Conservation (phyloP, 768 basidiomycete genomes). For the Rhizopogon rudus region DNA sequence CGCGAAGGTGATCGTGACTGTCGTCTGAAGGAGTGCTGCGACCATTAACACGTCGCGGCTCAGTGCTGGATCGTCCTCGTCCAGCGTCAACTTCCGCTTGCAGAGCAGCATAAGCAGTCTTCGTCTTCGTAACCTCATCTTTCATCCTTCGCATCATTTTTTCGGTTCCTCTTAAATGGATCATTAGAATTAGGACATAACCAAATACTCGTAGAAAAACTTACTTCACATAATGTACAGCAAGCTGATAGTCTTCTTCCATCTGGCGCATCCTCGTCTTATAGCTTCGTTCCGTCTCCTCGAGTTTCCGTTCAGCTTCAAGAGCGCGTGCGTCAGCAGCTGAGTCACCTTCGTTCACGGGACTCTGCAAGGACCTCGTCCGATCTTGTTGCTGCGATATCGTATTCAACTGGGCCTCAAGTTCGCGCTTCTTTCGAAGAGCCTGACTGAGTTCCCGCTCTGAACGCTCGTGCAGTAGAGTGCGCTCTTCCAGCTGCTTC, state of each 20-base stretch:
- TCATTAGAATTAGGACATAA: conserved; percentile 10
- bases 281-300: conserved; percentile 74
- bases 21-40: conserved; percentile 81
- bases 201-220: conserved; percentile 24
- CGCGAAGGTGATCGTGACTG: conserved; percentile 53
- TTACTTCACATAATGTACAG: conserved; percentile 96
- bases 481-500: conserved; percentile 66
- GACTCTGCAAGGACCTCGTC: conserved; percentile 54
- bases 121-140: conserved; percentile 91
- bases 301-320: conserved; percentile 74
- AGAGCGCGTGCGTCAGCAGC: conserved; percentile 43
- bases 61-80: conserved; percentile 54
- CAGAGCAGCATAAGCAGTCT: conserved; percentile 69
- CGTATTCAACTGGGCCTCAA: conserved; percentile 61
- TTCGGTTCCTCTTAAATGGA: conserved; percentile 74
- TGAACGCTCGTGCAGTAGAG: conserved; percentile 64
- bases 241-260: conserved; percentile 94
- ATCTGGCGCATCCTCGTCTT: conserved; percentile 81
- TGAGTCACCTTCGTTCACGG: conserved; percentile 35
- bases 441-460: conserved; percentile 72
- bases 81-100: conserved; percentile 78
- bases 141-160: conserved; percentile 97
- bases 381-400: conserved; percentile 66
- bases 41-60: conserved; percentile 59
- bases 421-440: conserved; percentile 65